Base-by-base conservation (phyloP, 2,329 filamentous ascomycete genomes). In the Microsporum audouinii region DNA sequence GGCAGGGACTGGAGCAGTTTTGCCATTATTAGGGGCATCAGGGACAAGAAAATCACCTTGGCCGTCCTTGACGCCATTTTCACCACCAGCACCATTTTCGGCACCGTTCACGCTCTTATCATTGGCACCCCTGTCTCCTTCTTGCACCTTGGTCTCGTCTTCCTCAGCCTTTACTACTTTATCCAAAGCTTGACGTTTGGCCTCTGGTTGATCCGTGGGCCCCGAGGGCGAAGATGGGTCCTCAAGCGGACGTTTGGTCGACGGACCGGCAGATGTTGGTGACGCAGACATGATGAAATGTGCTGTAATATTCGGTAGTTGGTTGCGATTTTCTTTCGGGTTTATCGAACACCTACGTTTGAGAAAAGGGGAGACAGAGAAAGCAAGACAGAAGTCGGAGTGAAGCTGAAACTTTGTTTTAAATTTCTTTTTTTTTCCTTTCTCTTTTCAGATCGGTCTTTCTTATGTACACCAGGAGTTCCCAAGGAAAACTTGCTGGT, bases 141-240 rank as follows among this genome's bases (percentile, higher is more conserved):
- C 63, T 5, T 49, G 61, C 76, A 63, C 78, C 70, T 68, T 76
- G 76, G 57, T 66, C 29, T 63, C 58, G 17, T 60, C 57, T 36
- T 64, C 61, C 77, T 80, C 85, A 60, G 84, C 86, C 74, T 88
- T 90, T 68, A 88, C 81, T 68, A 91, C 81, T 80, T 97, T 99
- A 78, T 97, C 92, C 65, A 99, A 84, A 43, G 94, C 94, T 57
- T 90, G 94, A 68, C 94, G 89, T 80, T 99, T 99, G 65, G 94
- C 94, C 69, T 99, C 94, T 60, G 95, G 94, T 73, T 96, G 91
- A 70, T 97, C 94, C 72, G 84, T 90, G 43, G 88, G 87, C 65
- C 88, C 88, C 36, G 91, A 95, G 39, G 94, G 94, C 7, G 94
- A 99, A 17, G 94, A 97, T 8, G 92, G 88, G 72, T 97, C 94